Base-by-base conservation (phyloP, 164 flowering plant species). In the Santalum album region DNA sequence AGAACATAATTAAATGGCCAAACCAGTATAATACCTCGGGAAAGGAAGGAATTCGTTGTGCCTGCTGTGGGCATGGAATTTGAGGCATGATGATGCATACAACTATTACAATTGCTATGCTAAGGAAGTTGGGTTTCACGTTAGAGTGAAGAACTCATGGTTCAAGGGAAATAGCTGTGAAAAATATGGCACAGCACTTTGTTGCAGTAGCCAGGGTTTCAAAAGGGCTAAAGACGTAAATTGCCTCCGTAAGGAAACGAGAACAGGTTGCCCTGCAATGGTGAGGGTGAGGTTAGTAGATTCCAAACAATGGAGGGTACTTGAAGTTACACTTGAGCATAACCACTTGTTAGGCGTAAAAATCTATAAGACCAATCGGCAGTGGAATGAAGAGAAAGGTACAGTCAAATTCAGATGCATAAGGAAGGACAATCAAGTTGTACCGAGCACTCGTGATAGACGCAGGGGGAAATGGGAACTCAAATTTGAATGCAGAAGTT, bases 221-320 rank as follows among this genome's bases (percentile, higher is more conserved):
- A 82, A 82, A 55, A 70, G 77, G 58, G 55, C 67, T n/a, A 82
- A 78, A 64, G 89, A 82, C 55, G 89, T 65, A n/a, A 79, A 80
- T 48, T 77, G 77, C 19, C 44, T 66, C 18, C 38, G 85, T 14
- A 74, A 73, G 63, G 89, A 82, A 64, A 82, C 85, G 38, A 71
- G 89, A 67, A 80, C 89, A 25, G 89, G 89, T 43, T 82, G 89
- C 68, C 85, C 78, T 50, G 89, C 83, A 47, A 82, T 82, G 89
- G 44, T 82, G 44, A 72, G 81, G 49, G 66, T 82, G 75, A 76
- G 79, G 42, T 56, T 79, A 26, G 76, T 73, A 25, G 83, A 80
- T 54, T 78, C 89, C 12, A 68, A 68, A 54, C 75, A 83, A 55
- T 83, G 89, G 89, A 70, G 89, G 45, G 58, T 83, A 11, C 63